A percentile compares a stretch with the other conserved stretches of the same genome.
Conservation (phyloP, 768 basidiomycete genomes). For the Coprinopsis marcescibilis region DNA sequence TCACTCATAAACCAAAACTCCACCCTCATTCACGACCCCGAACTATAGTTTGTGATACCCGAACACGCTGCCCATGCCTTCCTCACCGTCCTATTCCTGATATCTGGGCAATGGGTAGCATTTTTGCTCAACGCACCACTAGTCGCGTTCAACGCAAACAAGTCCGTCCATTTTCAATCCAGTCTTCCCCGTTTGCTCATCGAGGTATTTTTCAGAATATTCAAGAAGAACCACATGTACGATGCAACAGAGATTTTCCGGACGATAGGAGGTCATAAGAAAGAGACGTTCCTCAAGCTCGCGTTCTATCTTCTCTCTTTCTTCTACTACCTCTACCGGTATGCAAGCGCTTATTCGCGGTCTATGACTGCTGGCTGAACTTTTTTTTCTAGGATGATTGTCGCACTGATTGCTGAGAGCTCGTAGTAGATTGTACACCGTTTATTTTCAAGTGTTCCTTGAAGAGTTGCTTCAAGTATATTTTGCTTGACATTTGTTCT, state of each 20-base stretch:
- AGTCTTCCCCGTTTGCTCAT: neutral
- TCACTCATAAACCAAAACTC: neutral
- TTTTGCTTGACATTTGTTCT: neutral
- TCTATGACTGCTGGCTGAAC: neutral
- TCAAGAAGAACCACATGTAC: conserved; percentile 94
- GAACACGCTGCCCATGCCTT: conserved; percentile 95
- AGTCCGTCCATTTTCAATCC: conserved; percentile 49
- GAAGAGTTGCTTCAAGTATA: neutral
- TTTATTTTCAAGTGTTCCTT: neutral
- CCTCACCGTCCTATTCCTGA: conserved; percentile 85
- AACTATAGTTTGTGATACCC: conserved; percentile 83
- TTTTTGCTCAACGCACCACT: conserved; percentile 88
- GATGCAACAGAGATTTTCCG: conserved; percentile 99
- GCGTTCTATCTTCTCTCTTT: conserved; percentile 90
- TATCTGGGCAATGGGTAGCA: conserved; percentile 93
- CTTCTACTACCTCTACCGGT: conserved; percentile 91
- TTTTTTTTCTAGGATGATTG: conserved; percentile 60
- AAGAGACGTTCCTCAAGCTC: conserved; percentile 92
- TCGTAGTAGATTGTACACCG: conserved; percentile 33
- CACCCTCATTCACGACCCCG: neutral
- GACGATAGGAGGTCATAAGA: conserved; percentile 89
- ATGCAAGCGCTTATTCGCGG: conserved; percentile 22
- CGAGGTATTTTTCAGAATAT: conserved; percentile 52
- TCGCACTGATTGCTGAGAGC: conserved; percentile 78
- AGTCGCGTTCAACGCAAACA: conserved; percentile 87